Evolutionary conservation across 176 grass and related monocot genomes (phyloP).

Genomic region (Dendrocalamus sinicus): DNA sequence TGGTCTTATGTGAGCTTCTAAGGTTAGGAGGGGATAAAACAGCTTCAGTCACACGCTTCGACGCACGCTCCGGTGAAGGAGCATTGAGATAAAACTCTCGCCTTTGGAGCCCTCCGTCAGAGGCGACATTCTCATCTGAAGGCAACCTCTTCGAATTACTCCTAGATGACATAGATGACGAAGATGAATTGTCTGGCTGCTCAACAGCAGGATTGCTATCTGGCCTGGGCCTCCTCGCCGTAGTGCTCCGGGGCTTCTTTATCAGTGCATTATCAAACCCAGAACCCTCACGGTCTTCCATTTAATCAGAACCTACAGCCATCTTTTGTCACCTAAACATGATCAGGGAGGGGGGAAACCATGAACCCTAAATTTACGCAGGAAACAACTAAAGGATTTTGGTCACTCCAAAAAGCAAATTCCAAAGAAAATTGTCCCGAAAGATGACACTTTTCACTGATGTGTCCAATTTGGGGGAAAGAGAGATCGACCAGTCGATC

Average conservation of each 20-base stretch:
- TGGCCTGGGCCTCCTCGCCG: slow-evolving; percentile 47
- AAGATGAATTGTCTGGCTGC: slow-evolving; percentile 32
- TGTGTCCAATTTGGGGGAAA: no score
- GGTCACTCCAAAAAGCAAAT: no score
- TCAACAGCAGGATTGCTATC: slow-evolving; percentile 36
- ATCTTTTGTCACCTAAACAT: slow-evolving; percentile 1
- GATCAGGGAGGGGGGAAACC: not conserved
- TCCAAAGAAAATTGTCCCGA: no score
- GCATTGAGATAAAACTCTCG: slow-evolving; percentile 59
- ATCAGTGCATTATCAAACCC: slow-evolving; percentile 37
- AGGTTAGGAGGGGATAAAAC: slow-evolving; percentile 35
- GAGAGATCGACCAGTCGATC: no score
- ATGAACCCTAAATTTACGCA: slow-evolving; percentile 3
- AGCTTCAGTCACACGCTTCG: slow-evolving; percentile 45
- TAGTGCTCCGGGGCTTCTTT: slow-evolving; percentile 48
- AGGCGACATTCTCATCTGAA: slow-evolving; percentile 50
- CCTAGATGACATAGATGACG: slow-evolving; percentile 49
- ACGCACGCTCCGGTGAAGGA: slow-evolving; percentile 30
- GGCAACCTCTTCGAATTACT: slow-evolving; percentile 45
- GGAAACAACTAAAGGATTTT: no score
- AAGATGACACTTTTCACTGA: no score
- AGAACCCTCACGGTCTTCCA: slow-evolving; percentile 43
- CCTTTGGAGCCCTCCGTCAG: slow-evolving; percentile 37
- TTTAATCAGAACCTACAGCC: not conserved
- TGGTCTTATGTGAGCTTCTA: slow-evolving; percentile 42